phyloP scores from a whole-genome alignment of 345 rosid genomes.

The Eucalyptus regnans region DNA sequence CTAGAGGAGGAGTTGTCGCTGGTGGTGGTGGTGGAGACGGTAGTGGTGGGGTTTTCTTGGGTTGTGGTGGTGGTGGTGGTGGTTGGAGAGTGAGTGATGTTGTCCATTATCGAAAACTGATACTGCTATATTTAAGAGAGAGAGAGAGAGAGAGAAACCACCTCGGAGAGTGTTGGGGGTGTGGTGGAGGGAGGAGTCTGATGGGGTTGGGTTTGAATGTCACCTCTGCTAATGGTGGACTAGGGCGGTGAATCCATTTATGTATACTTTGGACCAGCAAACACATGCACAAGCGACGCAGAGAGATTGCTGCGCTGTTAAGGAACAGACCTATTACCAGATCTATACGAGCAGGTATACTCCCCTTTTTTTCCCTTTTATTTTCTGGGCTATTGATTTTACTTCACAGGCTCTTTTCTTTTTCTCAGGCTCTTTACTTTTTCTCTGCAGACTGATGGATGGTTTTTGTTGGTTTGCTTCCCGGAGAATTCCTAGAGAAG shows the following conservation, averaged over 20 bases:
- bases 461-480: background rate
- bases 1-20: background rate
- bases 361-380: background rate
- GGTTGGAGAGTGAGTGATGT: background rate
- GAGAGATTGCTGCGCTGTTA: constrained; percentile 2
- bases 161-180: constrained; percentile 21
- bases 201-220: constrained; percentile 11
- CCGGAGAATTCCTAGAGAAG: background rate
- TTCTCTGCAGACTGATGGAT: background rate
- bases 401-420: background rate
- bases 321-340: background rate
- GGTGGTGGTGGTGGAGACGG: background rate
- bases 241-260: constrained; percentile 23
- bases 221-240: constrained; percentile 28
- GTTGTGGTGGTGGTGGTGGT: background rate
- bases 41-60: background rate
- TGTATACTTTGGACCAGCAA: background rate
- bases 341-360: background rate
- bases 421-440: background rate
- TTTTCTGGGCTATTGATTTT: background rate
- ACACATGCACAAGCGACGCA: background rate
- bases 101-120: background rate
- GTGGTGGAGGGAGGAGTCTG: background rate
- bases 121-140: background rate
- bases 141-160: background rate